Base-by-base conservation (phyloP, 164 flowering plant genomes). In the Echeveria elegans region DNA sequence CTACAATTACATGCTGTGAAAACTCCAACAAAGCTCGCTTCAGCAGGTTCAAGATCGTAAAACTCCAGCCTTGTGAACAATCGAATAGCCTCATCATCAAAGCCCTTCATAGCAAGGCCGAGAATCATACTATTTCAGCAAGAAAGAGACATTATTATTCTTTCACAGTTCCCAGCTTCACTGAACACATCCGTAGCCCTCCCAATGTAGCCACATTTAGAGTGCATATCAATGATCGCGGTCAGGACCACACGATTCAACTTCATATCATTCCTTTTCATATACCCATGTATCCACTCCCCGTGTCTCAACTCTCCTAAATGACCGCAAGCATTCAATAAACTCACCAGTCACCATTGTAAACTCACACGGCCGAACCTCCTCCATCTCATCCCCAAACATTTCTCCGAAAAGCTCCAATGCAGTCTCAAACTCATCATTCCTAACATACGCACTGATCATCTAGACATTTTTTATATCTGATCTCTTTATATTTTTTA, bases 361-460 rank as follows among this genome's bases (percentile, higher is more conserved):
- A 71, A 76, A 82, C 69, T 81, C 88, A 41, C 72, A 76, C 5
- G 89, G 85, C 75, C 67, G 72, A 37, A 88, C 68, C n/a, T 70
- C 67, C 64, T 72, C 78, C 69, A 71, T 38, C 41, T 14, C 66
- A 60, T 71, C 76, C 69, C 70, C 61, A 32, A 56, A 26, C 95
- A 90, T 88, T 63, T 69, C 40, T 2, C 47, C 45, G 68, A 88
- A 88, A 28, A 90, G 87, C 29, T 81, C 72, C 73, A 88, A 70
- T 16, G 91, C 92, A 65, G 82, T 89, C 41, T 16, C 65, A 40
- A 74, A 78, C 66, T 53, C 79, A 19, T 85, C 95, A 74, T 82
- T 87, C 71, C 88, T 76, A 26, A 87, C 97, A 77, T 69, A 86
- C 70, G 91, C 92, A 72, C 95, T 82, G 48, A 88, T 84, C 90